Base-by-base conservation (phyloP, 1,284 basidiomycete genomes). In the Sutorius eximius region DNA sequence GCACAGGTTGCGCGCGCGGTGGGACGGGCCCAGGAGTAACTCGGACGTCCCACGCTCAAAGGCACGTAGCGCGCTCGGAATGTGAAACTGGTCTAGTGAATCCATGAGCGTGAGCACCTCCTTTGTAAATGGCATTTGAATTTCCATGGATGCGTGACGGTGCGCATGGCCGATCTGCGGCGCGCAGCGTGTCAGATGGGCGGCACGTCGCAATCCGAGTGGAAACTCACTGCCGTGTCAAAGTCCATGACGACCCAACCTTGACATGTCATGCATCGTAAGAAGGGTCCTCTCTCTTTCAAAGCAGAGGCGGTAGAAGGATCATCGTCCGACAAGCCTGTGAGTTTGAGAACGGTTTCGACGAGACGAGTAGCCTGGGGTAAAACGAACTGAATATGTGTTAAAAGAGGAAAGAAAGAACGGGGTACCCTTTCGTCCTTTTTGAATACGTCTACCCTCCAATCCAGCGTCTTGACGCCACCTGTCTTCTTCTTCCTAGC, bases 81-180 rank as follows among this genome's bases (percentile, higher is more conserved):
- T 27, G 24, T 5, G 3, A 27, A 27, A 27, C 24, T 5, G 24
- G 5, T 27, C 24, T 27, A 5, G 24, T 27, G 24, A 5, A 27
- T 27, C 24, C 24, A 27, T 5, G 3, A 24, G 10, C 5, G 9
- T 9, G 32, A 49, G 24, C 24, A 27, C 24, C 5, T 27, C 24
- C 24, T 6, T 27, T 27, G 0, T 3, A 0, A 68, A n/a, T 0
- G 78, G 22, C 20, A 81, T 8, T 2, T 60, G 57, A 13, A 87
- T 58, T 24, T 76, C 51, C 78, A 83, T 82, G 13, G 71, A 60
- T 0, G 82, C 78, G 61, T 89, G 87, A 22, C 87, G 79, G 59
- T 82, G 81, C 41, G 77, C 77, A 65, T 89, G 87, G 0, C 80
- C 80, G 42, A 80, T 66, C 86, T 88, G 57, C 20, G 15, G 44